Percentiles rank a stretch among this genome's conserved stretches.
Conservation (phyloP, 306 rosid species). For the Dalbergia cochinchinensis region DNA sequence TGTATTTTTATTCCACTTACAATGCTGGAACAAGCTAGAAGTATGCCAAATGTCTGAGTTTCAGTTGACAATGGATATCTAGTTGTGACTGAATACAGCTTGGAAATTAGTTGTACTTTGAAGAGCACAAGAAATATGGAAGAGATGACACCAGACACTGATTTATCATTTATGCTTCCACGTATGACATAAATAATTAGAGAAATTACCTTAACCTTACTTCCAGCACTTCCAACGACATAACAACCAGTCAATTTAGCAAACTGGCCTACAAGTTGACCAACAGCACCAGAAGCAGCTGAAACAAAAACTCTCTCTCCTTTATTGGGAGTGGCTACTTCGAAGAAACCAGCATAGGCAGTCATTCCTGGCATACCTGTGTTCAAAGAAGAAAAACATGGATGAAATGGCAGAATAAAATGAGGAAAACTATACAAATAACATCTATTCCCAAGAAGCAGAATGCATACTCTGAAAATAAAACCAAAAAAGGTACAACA, state of each 20-base stretch:
- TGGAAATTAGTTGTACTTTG: not conserved
- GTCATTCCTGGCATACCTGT: constrained; percentile 52
- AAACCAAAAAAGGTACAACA: not conserved
- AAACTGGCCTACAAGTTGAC: constrained; percentile 48
- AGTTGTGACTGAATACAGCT: not conserved
- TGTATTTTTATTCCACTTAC: not conserved
- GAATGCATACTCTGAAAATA: not conserved
- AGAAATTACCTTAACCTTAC: constrained; percentile 40
- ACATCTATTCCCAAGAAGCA: not conserved
- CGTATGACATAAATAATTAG: not conserved
- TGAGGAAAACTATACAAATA: not conserved
- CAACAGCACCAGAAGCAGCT: constrained; percentile 47
- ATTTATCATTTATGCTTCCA: not conserved
- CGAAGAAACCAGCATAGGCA: constrained; percentile 42
- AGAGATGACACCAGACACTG: not conserved
- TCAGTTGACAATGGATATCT: not conserved
- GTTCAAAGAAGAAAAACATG: not conserved
- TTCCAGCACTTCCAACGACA: constrained; percentile 53
- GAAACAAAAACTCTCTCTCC: constrained; percentile 52
- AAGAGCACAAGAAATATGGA: not conserved
- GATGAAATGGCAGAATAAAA: not conserved
- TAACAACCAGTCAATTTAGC: constrained; percentile 51
- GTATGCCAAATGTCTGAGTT: not conserved
- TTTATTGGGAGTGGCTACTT: constrained; percentile 40
- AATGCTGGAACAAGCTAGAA: not conserved